A percentile compares a stretch with the other conserved stretches of the same genome.
phyloP scores from a whole-genome alignment of 495 filamentous ascomycete species.

The Letharia columbiana region DNA sequence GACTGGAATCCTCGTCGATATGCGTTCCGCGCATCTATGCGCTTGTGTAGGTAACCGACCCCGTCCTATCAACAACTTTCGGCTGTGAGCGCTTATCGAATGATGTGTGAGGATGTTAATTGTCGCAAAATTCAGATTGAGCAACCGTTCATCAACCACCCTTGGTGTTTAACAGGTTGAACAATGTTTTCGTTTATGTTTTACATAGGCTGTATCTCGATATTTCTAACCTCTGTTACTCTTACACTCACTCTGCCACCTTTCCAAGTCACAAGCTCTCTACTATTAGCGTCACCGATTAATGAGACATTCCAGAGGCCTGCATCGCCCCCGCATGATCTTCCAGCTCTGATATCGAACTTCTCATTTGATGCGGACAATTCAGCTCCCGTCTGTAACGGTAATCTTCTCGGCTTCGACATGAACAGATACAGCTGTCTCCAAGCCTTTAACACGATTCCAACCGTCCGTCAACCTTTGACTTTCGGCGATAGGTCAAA shows the following conservation, averaged over 20 bases:
- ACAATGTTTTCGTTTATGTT: background rate
- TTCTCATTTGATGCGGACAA: background rate
- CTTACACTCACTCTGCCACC: background rate
- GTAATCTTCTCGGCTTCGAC: background rate
- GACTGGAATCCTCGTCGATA: background rate
- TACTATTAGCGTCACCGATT: background rate
- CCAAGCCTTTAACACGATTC: background rate
- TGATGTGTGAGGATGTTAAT: background rate
- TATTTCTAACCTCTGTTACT: background rate
- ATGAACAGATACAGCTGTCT: constrained; percentile 4
- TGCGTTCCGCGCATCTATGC: background rate
- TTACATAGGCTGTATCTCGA: background rate
- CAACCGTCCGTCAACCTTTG: background rate
- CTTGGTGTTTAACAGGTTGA: background rate
- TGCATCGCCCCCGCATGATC: background rate
- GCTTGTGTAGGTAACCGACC: background rate
- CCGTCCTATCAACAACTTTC: background rate
- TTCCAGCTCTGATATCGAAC: background rate
- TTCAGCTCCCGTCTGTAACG: background rate
- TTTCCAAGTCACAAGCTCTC: background rate
- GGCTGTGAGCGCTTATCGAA: background rate
- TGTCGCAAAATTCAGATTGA: background rate
- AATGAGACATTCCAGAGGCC: background rate
- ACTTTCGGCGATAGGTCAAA: background rate
- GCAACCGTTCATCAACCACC: background rate